Conservation (phyloP, 1,284 basidiomycete genomes). For the Ceratobasidium sp. region DNA sequence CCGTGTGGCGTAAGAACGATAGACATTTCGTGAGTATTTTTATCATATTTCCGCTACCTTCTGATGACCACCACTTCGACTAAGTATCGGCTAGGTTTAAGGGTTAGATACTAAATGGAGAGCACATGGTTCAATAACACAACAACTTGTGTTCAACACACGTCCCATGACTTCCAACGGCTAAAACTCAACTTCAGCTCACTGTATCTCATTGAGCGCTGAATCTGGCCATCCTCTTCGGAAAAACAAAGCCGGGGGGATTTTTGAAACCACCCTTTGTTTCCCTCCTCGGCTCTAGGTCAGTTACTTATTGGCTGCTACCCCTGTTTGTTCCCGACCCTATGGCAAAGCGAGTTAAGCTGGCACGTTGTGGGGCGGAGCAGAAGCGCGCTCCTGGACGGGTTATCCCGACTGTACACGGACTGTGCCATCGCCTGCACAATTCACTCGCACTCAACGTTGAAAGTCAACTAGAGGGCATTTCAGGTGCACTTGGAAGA, state of each 20-base stretch:
- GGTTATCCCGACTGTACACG: neutral
- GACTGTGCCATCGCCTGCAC: neutral
- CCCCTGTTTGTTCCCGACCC: conserved; percentile 15
- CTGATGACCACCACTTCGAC: neutral
- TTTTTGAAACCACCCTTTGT: conserved; percentile 36
- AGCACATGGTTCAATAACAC: neutral
- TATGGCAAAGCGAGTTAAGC: conserved; percentile 17
- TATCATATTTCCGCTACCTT: neutral
- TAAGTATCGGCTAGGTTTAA: no score
- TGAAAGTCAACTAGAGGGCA: neutral
- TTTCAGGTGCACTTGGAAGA: neutral
- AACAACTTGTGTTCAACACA: conserved; percentile 2
- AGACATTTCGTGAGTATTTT: neutral
- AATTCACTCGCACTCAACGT: conserved; percentile 4
- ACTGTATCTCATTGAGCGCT: neutral
- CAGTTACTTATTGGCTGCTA: neutral
- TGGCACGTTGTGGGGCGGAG: conserved; percentile 16
- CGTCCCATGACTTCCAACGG: neutral
- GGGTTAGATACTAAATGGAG: no score
- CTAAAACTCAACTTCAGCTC: neutral
- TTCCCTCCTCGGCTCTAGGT: conserved; percentile 24
- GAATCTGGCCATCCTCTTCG: conserved; percentile 14
- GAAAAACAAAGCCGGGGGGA: conserved; percentile 19
- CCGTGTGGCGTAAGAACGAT: neutral
- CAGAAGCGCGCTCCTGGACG: neutral